These are phyloP conservation scores for Orbilia brochopaga DNA, from an alignment of 2,329 filamentous ascomycete genomes.

Conservation along the genomic window DNA sequence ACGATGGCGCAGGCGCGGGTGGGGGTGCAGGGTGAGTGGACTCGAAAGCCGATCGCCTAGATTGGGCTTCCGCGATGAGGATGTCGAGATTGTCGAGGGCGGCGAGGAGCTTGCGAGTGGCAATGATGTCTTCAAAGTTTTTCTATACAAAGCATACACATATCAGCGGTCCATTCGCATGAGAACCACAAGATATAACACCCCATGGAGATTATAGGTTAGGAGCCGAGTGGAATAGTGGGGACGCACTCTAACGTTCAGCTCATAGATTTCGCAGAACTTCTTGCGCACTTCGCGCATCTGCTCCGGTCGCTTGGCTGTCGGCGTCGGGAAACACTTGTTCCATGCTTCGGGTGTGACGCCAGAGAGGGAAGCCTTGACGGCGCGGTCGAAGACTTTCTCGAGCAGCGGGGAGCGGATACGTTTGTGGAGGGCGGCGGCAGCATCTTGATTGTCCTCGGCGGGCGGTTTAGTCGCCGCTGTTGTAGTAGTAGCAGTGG, in stretches of 20 bases:
- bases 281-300: slow-evolving; percentile 36
- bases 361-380: slow-evolving; percentile 36
- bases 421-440: slow-evolving; percentile 37
- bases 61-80: slow-evolving; percentile 42
- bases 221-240: not conserved
- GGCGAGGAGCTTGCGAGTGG: slow-evolving; percentile 38
- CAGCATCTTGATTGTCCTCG: slow-evolving; percentile 1
- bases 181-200: too few relatives aligned
- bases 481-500: slow-evolving; percentile 1
- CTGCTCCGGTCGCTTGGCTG: slow-evolving; percentile 25
- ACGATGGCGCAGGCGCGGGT: not conserved
- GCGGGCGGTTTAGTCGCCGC: not conserved
- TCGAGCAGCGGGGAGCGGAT: slow-evolving; percentile 39
- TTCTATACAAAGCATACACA: slow-evolving; percentile 19
- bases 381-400: slow-evolving; percentile 41
- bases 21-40: slow-evolving; percentile 17
- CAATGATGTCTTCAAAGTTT: slow-evolving; percentile 46
- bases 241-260: slow-evolving; percentile 35
- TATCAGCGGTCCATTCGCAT: not conserved
- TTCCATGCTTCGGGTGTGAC: slow-evolving; percentile 43
- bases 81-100: slow-evolving; percentile 44
- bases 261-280: slow-evolving; percentile 43
- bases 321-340: slow-evolving; percentile 44
- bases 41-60: slow-evolving; percentile 12
- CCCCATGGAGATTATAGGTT: too few relatives aligned